These are phyloP conservation scores for Coemansia sp. DNA, from an alignment of 192 early-diverging fungal genomes.

Conservation along the genomic window DNA sequence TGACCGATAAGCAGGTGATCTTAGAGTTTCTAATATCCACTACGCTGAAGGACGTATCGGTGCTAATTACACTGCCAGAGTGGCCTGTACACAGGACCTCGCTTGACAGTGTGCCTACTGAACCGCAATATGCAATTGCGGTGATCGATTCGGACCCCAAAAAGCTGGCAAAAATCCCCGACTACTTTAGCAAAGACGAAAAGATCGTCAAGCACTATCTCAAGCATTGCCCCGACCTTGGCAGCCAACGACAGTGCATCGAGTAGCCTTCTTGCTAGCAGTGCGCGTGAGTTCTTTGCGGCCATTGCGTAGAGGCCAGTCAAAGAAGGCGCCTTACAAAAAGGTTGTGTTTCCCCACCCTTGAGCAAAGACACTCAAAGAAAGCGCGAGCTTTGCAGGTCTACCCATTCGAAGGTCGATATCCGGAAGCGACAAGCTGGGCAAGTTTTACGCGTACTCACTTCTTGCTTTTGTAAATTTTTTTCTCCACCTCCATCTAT, in stretches of 20 bases:
- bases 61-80: constrained; percentile 56
- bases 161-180: constrained; percentile 60
- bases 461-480: background rate
- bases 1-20: constrained; percentile 55
- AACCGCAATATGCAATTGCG: constrained; percentile 35
- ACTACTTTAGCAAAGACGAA: constrained; percentile 59
- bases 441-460: background rate
- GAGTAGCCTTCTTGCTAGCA: background rate
- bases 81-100: constrained; percentile 10
- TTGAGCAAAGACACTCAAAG: background rate
- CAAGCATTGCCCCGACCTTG: constrained; percentile 7
- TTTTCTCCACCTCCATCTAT: background rate
- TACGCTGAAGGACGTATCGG: constrained; percentile 80
- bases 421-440: background rate
- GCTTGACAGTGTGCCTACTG: background rate
- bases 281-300: background rate
- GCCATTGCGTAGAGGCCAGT: background rate
- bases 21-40: constrained; percentile 70
- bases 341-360: background rate
- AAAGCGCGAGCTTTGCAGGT: background rate
- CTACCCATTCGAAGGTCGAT: constrained; percentile 2
- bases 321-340: background rate
- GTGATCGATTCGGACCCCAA: constrained; percentile 79
- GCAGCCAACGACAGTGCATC: background rate
- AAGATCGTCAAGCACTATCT: constrained; percentile 58